Evolutionary conservation across 352 stramenopile species (phyloP), one percentile per base, ranked within the genome.

Genomic region (Globisporangium paddicum): DNA sequence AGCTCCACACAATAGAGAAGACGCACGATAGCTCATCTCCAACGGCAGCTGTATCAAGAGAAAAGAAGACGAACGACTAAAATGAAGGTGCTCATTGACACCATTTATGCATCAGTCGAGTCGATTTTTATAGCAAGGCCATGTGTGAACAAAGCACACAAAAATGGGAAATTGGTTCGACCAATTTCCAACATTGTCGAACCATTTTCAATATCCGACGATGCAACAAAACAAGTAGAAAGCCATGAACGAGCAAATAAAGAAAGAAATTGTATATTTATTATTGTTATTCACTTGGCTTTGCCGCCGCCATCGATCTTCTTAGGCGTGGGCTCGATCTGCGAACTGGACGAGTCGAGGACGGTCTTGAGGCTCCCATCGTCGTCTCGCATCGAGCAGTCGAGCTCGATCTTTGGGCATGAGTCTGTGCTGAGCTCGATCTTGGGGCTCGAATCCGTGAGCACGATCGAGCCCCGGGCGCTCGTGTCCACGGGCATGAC

Each of bases 401-500:
- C 23, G 34, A 66, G 37, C 18, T 66, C 37, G 21, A 51, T 56
- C 26, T 44, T 56, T 14, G 32, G 7, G 11, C 32, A 46, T 14
- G 26, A 42, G 42, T 44, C n/a, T n/a, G n/a, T n/a, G 40, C 21
- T 48, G n/a, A 16, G 18, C 46, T 18, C 0, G 8, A 38, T 0
- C 0, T n/a, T n/a, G n/a, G n/a, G n/a, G n/a, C n/a, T n/a, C n/a
- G n/a, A n/a, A n/a, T n/a, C 45, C 23, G 25, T 37, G 2, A 16
- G 18, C 46, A 26, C 0, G 8, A 38, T 0, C 0, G 41, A 0
- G 14, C 9, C 16, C 34, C 9, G 59, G n/a, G 38, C 48, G 45
- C 23, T 45, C 23, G 26, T 51, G 38, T 77, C 69, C 30, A 89
- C 75, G n/a, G 79, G 79, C 40, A 89, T 65, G n/a, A 87, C 79